These are phyloP conservation scores for Tuctoria greenei DNA, from an alignment of 176 grass and related monocot genomes.

Conservation along the genomic window DNA sequence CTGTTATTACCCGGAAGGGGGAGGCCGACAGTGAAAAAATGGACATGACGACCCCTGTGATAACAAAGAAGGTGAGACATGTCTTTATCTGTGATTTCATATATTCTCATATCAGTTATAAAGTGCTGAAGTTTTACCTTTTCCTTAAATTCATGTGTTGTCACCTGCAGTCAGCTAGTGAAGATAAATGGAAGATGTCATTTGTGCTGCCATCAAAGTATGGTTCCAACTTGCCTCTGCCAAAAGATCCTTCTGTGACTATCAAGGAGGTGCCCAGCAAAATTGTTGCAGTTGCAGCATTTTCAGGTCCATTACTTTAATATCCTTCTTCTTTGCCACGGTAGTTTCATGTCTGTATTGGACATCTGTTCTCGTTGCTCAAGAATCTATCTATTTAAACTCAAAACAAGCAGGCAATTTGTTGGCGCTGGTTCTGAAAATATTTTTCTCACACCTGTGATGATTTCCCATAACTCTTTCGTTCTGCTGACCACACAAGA, in stretches of 20 bases:
- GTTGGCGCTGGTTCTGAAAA: too few relatives aligned
- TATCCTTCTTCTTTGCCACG: not conserved
- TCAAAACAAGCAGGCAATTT: not conserved
- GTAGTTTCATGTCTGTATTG: not conserved
- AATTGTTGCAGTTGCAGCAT: conserved; percentile 61
- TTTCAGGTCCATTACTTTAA: conserved; percentile 58
- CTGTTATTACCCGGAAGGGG: conserved; percentile 67
- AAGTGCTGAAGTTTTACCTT: conserved; percentile 10
- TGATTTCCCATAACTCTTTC: not conserved
- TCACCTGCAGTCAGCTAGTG: conserved; percentile 38
- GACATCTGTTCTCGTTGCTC: not conserved
- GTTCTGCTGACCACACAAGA: not conserved
- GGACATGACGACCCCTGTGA: conserved; percentile 96
- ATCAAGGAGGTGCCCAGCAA: conserved; percentile 78
- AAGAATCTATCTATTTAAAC: conserved; percentile 11
- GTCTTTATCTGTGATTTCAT: conserved; percentile 1
- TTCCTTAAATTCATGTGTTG: conserved; percentile 15
- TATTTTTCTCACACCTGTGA: not conserved
- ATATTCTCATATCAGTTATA: not conserved
- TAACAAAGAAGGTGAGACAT: conserved; percentile 62
- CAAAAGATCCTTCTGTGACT: conserved; percentile 72
- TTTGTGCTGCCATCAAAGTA: conserved; percentile 96
- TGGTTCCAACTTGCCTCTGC: conserved; percentile 66
- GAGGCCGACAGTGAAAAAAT: conserved; percentile 54
- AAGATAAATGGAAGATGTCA: conserved; percentile 81